Evolutionary conservation across 495 filamentous ascomycete genomes (phyloP).

Genomic region (Penicillium lividum): DNA sequence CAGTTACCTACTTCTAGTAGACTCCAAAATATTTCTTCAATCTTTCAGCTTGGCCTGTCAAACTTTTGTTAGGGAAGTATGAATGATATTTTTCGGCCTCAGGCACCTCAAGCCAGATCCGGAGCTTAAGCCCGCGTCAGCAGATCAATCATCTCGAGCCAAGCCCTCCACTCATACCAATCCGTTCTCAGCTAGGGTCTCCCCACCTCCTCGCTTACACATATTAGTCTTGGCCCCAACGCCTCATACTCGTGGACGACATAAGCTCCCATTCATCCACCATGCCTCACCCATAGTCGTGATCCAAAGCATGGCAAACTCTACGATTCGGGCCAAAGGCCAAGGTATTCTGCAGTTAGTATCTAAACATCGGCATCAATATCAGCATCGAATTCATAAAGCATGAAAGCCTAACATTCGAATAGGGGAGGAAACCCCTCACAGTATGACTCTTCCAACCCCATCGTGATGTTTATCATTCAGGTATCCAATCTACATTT

Average conservation of each 20-base stretch:
- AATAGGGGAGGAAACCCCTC: slow-evolving; percentile 63
- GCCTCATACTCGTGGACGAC: neutral
- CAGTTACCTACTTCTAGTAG: too few species aligned
- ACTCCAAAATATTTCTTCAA: too few species aligned
- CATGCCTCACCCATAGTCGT: neutral
- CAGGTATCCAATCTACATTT: slow-evolving; percentile 57
- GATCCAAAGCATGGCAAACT: neutral
- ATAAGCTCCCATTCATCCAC: neutral
- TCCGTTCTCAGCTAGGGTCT: neutral
- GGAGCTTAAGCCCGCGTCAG: neutral
- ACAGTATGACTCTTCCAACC: slow-evolving; percentile 71
- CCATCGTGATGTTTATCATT: slow-evolving; percentile 93
- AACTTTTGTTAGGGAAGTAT: too few species aligned
- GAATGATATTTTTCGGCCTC: too few species aligned
- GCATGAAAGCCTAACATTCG: too few species aligned
- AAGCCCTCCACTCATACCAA: neutral
- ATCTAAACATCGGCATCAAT: too few species aligned
- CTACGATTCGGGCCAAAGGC: slow-evolving; percentile 20
- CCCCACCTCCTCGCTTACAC: neutral
- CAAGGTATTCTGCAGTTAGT: slow-evolving; percentile 60
- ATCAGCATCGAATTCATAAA: too few species aligned
- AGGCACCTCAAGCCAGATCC: too few species aligned
- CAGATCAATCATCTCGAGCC: neutral
- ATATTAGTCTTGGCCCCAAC: neutral
- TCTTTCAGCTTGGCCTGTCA: too few species aligned